These are phyloP conservation scores for Lachancea mirantina DNA, from an alignment of 805 yeast species.

Conservation along the genomic window DNA sequence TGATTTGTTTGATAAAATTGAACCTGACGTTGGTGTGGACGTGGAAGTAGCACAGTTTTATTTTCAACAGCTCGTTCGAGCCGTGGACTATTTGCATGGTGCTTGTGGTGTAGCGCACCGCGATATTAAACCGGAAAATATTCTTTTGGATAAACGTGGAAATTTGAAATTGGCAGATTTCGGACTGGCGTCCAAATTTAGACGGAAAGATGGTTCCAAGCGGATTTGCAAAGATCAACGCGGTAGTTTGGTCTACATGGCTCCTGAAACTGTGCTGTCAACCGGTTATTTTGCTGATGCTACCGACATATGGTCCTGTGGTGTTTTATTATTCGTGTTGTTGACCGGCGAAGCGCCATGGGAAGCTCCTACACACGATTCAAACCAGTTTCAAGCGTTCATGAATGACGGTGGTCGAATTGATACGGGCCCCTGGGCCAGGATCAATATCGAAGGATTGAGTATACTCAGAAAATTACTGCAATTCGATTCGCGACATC, in stretches of 20 bases:
- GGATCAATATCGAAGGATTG: constrained; percentile 40
- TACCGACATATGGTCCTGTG: constrained; percentile 67
- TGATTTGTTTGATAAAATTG: constrained; percentile 71
- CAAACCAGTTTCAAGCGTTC: constrained; percentile 40
- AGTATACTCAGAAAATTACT: constrained; percentile 48
- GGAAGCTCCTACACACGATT: constrained; percentile 54
- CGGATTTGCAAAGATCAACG: constrained; percentile 47
- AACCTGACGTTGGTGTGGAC: constrained; percentile 66
- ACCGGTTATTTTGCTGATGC: constrained; percentile 48
- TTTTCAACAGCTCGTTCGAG: constrained; percentile 57
- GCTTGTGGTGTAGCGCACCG: constrained; percentile 65
- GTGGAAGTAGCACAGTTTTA: constrained; percentile 61
- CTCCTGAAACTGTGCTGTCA: constrained; percentile 54
- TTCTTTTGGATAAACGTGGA: constrained; percentile 55
- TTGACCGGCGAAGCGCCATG: constrained; percentile 64
- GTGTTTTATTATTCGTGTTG: constrained; percentile 54
- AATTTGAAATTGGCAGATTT: constrained; percentile 71
- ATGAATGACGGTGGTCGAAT: constrained; percentile 41
- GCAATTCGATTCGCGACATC: constrained; percentile 39
- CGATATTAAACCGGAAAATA: constrained; percentile 71
- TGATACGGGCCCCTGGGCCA: constrained; percentile 47
- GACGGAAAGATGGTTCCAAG: constrained; percentile 41
- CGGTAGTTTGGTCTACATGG: constrained; percentile 73
- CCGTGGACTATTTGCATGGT: constrained; percentile 52
- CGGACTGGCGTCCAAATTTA: constrained; percentile 62